These are phyloP conservation scores for Herpetospermum pedunculosum DNA, from an alignment of 306 rosid species.

Conservation along the genomic window DNA sequence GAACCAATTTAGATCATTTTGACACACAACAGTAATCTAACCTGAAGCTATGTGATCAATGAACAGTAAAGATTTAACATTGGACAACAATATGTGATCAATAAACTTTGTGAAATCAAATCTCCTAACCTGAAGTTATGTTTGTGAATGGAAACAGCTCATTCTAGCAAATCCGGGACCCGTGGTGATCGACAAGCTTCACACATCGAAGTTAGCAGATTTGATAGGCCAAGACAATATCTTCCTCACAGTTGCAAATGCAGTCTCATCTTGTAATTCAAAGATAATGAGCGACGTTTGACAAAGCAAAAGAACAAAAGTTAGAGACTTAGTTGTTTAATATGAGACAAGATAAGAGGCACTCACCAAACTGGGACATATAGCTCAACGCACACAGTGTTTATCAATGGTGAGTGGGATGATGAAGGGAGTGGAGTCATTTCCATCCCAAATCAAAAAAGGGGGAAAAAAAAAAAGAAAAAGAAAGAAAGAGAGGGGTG, in stretches of 20 bases:
- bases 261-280: constrained; percentile 58
- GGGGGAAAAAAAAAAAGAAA: not conserved
- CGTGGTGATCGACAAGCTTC: constrained; percentile 75
- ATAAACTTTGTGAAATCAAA: not conserved
- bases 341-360: not conserved
- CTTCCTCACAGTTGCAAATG: constrained; percentile 83
- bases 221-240: constrained; percentile 62
- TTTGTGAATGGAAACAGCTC: constrained; percentile 35
- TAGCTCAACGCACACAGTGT: not conserved
- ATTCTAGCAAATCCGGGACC: constrained; percentile 89
- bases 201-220: constrained; percentile 40
- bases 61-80: not conserved
- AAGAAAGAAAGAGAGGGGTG: not conserved
- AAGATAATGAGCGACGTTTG: constrained; percentile 44
- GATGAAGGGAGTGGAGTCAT: not conserved
- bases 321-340: not conserved
- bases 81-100: not conserved
- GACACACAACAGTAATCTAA: not conserved
- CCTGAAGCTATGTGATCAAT: too few species aligned
- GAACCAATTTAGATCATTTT: not conserved
- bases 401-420: not conserved
- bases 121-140: not conserved
- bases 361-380: not conserved
- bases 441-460: not conserved
- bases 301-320: constrained; percentile 1